Base-by-base conservation (phyloP, 768 basidiomycete genomes). In the Suillus spraguei region DNA sequence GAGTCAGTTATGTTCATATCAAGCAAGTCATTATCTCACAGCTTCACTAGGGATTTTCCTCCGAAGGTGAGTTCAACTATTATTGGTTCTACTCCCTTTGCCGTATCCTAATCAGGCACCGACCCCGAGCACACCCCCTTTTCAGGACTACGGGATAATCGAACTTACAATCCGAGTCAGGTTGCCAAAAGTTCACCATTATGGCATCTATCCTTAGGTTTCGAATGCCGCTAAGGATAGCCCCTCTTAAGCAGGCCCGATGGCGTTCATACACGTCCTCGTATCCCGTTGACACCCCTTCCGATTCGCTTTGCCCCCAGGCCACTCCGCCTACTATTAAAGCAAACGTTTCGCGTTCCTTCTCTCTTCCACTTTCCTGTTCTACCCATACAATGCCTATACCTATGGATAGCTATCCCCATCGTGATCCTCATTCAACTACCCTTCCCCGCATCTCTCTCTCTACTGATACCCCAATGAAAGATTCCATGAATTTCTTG, bases 301-400 rank as follows among this genome's bases (percentile, higher is more conserved):
- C 74, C 70, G 70, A 71, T 66, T 67, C 66, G 62, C 68, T 68
- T 64, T 67, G 66, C 63, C 72, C 61, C 66, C 66, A 69, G 59
- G 65, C 74, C 71, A 66, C 75, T 74, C 80, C 75, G 72, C 70
- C 65, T 41, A 60, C 73, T 79, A 81, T 79, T 78, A 79, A 78
- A 76, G 71, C 64, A 60, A 64, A 20, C 63, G 53, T 62, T 66
- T 65, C 64, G 61, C 63, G 63, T 46, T 61, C 38, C 65, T 61
- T 38, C 56, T 62, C 70, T 64, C 73, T 66, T 71, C 71, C 66
- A 66, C 70, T 63, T 63, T 66, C 71, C 72, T 71, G 66, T 60
- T 49, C 64, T 60, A 22, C 55, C 47, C 64, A 60, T 67, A 61
- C 69, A 64, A 84, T 86, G 85, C 77, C 84, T 62, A 84, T 86